Conservation (phyloP, 2,329 filamentous ascomycete genomes). For the Onygena corvina region DNA sequence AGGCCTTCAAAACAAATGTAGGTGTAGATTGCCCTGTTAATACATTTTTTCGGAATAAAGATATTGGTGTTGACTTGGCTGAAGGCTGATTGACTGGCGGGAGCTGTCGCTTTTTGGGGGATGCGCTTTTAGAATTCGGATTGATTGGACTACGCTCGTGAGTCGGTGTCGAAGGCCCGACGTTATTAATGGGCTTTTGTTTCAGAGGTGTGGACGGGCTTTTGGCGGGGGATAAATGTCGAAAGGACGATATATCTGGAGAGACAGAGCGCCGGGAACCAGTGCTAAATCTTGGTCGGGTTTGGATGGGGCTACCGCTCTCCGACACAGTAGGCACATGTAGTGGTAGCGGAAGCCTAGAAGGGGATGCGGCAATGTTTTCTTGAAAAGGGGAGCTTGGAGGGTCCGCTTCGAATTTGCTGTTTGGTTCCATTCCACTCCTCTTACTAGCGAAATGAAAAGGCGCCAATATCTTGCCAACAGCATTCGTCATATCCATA, state of each 20-base stretch:
- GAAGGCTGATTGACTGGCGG: conserved; percentile 27
- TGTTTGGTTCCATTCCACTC: conserved; percentile 39
- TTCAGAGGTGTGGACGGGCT: conserved; percentile 30
- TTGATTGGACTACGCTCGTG: conserved; percentile 9
- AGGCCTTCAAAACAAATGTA: conserved; percentile 51
- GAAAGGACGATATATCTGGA: conserved; percentile 29
- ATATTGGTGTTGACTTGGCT: conserved; percentile 26
- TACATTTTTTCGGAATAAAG: conserved; percentile 44
- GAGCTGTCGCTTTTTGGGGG: conserved; percentile 39
- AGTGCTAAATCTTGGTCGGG: conserved; percentile 43
- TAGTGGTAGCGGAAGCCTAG: conserved; percentile 20
- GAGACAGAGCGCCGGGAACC: conserved; percentile 34
- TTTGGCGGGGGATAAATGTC: conserved; percentile 31
- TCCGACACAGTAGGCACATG: conserved; percentile 34
- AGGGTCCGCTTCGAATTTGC: conserved; percentile 42
- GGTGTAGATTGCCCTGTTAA: conserved; percentile 49
- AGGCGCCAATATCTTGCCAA: conserved; percentile 49
- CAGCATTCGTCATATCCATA: conserved; percentile 56
- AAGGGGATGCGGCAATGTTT: conserved; percentile 24
- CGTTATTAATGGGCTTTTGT: neutral
- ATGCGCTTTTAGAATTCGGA: conserved; percentile 20
- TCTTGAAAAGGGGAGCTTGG: conserved; percentile 38
- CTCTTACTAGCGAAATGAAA: conserved; percentile 39
- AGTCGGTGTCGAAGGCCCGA: conserved; percentile 8
- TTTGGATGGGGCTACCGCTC: conserved; percentile 45